phyloP scores from a whole-genome alignment of 495 filamentous ascomycete genomes.

The Gamarada debralockiae region DNA sequence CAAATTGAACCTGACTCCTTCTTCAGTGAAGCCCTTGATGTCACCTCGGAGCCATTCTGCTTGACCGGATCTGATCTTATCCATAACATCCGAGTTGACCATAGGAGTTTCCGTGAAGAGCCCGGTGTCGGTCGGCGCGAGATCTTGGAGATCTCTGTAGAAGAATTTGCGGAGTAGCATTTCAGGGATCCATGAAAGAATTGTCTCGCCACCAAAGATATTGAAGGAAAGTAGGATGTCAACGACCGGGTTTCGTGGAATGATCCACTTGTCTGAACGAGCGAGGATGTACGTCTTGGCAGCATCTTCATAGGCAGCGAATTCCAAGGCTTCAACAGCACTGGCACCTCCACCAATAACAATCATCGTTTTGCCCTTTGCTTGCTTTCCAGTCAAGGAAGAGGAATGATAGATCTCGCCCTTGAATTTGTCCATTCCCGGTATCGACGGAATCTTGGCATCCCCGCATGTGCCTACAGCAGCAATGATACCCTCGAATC shows the following conservation, averaged over 20 bases:
- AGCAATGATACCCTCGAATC: constrained; percentile 74
- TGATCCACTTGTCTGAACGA: constrained; percentile 84
- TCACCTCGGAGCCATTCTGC: constrained; percentile 81
- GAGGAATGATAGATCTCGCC: constrained; percentile 71
- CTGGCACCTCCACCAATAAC: constrained; percentile 78
- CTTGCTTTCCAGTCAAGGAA: constrained; percentile 65
- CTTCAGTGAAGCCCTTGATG: constrained; percentile 59
- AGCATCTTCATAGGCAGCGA: constrained; percentile 63
- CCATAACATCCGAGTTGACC: constrained; percentile 78
- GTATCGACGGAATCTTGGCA: constrained; percentile 64
- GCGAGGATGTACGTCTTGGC: constrained; percentile 68
- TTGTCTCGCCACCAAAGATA: constrained; percentile 73
- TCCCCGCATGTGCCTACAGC: constrained; percentile 78
- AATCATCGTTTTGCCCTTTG: constrained; percentile 66
- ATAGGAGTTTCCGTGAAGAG: constrained; percentile 82
- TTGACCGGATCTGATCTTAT: constrained; percentile 70
- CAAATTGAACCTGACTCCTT: constrained; percentile 65
- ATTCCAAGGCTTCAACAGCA: constrained; percentile 81
- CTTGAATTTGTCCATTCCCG: constrained; percentile 61
- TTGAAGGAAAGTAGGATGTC: constrained; percentile 73
- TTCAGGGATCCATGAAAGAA: constrained; percentile 74
- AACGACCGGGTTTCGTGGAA: constrained; percentile 72
- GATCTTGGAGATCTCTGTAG: constrained; percentile 77
- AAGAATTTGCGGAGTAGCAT: constrained; percentile 71
- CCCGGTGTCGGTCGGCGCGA: constrained; percentile 65